Conservation (phyloP, 192 early-diverging fungal genomes). For the Linderina pennispora region DNA sequence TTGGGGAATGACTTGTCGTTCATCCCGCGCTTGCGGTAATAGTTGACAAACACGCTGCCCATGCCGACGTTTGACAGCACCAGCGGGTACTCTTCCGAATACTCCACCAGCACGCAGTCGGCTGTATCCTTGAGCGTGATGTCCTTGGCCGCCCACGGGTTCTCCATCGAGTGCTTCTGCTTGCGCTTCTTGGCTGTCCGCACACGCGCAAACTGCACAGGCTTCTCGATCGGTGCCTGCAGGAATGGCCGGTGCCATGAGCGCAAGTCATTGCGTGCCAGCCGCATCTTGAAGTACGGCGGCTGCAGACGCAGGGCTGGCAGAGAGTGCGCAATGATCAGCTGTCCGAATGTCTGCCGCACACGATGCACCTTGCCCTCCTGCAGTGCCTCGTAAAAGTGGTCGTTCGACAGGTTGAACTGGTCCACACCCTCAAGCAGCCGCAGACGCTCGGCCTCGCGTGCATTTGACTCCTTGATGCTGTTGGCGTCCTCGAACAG, state of each 20-base stretch:
- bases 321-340: slow-evolving; percentile 78
- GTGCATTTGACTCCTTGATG: slow-evolving; percentile 43
- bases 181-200: slow-evolving; percentile 68
- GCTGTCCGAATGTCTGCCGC: slow-evolving; percentile 80
- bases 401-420: slow-evolving; percentile 89
- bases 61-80: slow-evolving; percentile 91
- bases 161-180: slow-evolving; percentile 57
- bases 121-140: slow-evolving; percentile 82
- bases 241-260: slow-evolving; percentile 84
- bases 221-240: slow-evolving; percentile 53
- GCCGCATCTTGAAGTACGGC: slow-evolving; percentile 76
- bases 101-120: slow-evolving; percentile 82
- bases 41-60: slow-evolving; percentile 91
- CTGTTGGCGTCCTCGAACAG: slow-evolving; percentile 54
- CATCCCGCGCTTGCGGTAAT: slow-evolving; percentile 85
- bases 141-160: slow-evolving; percentile 79
- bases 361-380: slow-evolving; percentile 66
- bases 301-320: slow-evolving; percentile 78
- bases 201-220: slow-evolving; percentile 70
- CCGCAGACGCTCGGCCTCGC: slow-evolving; percentile 56
- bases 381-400: slow-evolving; percentile 69
- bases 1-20: slow-evolving; percentile 74
- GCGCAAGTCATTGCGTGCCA: slow-evolving; percentile 74
- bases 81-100: slow-evolving; percentile 94
- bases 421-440: slow-evolving; percentile 56